A percentile compares a stretch with the other conserved stretches of the same genome.
These are phyloP conservation scores for Fraxinus latifolia DNA, from an alignment of 305 asterid genomes.

Conservation along the genomic window DNA sequence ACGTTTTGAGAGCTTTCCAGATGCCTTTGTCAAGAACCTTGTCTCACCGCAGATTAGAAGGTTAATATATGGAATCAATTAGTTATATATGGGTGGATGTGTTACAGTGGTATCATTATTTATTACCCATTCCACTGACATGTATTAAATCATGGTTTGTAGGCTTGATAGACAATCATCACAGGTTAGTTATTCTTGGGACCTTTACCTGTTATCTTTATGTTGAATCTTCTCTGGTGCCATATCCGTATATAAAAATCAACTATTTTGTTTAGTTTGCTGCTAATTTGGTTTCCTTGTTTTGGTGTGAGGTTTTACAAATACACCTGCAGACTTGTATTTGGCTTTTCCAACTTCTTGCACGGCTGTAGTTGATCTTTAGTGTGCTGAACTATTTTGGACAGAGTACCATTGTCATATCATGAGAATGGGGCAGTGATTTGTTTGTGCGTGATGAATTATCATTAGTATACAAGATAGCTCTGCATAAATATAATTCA, in stretches of 20 bases:
- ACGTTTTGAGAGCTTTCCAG: slow-evolving; percentile 97
- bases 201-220: slow-evolving; percentile 7
- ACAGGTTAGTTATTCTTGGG: slow-evolving; percentile 54
- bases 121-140: slow-evolving; percentile 20
- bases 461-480: not conserved
- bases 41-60: slow-evolving; percentile 66
- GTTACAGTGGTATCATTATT: slow-evolving; percentile 3
- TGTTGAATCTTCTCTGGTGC: not conserved
- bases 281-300: not conserved
- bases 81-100: slow-evolving; percentile 16
- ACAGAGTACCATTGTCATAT: not conserved
- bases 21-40: slow-evolving; percentile 82
- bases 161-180: slow-evolving; percentile 64
- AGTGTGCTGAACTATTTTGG: not conserved
- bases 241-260: not conserved
- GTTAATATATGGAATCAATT: slow-evolving; percentile 29
- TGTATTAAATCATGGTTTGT: slow-evolving; percentile 28
- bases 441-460: not conserved
- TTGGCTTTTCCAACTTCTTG: not conserved
- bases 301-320: not conserved
- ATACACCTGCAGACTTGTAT: not conserved
- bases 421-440: not conserved
- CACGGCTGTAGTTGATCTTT: not conserved
- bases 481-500: not conserved
- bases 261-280: not conserved